Evolutionary conservation across 2,329 filamentous ascomycete species (phyloP), one percentile per base, ranked within the genome.

Genomic region (Xylaria sp.): DNA sequence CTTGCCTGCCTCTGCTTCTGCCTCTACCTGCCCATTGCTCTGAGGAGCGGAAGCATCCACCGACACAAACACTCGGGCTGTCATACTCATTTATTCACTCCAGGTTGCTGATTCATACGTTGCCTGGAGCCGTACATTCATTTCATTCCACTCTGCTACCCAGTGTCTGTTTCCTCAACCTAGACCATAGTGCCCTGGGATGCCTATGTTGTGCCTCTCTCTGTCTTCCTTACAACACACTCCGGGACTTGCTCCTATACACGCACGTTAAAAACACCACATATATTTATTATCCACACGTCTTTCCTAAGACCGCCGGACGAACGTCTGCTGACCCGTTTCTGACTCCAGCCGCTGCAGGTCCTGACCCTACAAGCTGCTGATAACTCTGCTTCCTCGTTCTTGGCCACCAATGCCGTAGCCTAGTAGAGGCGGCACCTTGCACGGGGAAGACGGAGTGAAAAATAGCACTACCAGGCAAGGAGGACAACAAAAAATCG

Each of bases 371-470:
- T 67, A 69, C 62, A 51, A 51, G 55, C 65, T 67, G 69, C 65
- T 63, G 63, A 67, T 60, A 67, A 30, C 60, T 61, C 68, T 72
- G 68, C 61, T 69, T 64, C 64, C 70, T 70, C 61, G 69, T 71
- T 70, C 69, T 69, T 61, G 64, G 67, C 74, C 69, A 69, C 72
- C 73, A 69, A 76, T 76, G 74, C 72, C 72, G 72, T 71, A 73
- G 75, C 72, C 74, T 75, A 71, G 72, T 71, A 71, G 73, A 74
- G 65, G 72, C 65, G 73, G 69, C 73, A 73, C 64, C 67, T 74
- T 73, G 64, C 60, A 68, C 51, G 69, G 69, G 67, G 65, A 67
- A 67, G 61, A 61, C 56, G 56, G 64, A 59, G 50, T 60, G 36
- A 56, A 48, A 34, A 58, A 58, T 47, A 56, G 64, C 36, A 57